phyloP scores from a whole-genome alignment of 108 stramenopile genomes.

The Cyclotella kingstonii region DNA sequence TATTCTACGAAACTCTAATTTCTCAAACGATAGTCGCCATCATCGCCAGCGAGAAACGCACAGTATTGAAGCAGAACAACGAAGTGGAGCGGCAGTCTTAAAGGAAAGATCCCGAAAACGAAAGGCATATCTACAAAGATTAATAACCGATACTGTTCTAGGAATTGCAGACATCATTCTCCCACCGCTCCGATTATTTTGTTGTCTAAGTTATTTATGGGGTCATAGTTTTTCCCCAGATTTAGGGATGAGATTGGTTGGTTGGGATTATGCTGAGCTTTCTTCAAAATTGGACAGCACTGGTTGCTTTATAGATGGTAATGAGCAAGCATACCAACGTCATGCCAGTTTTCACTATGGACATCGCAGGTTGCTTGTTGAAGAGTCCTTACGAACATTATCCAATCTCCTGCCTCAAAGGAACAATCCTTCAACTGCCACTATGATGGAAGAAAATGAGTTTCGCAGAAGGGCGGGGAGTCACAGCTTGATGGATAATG shows the following conservation, averaged over 20 bases:
- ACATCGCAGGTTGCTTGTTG: slow-evolving; percentile 43
- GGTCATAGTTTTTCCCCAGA: slow-evolving; percentile 26
- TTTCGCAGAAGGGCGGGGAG: background rate
- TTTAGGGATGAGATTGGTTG: slow-evolving; percentile 34
- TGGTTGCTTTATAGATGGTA: background rate
- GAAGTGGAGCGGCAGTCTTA: background rate
- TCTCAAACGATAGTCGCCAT: background rate
- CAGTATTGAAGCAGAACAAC: background rate
- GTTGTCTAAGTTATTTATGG: slow-evolving; percentile 41
- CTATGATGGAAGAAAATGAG: background rate
- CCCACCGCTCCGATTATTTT: slow-evolving; percentile 40
- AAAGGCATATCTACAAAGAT: slow-evolving; percentile 10
- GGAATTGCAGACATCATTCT: slow-evolving; percentile 36
- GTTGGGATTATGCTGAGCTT: slow-evolving; percentile 41
- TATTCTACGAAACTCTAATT: background rate
- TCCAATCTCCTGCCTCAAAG: slow-evolving; percentile 30
- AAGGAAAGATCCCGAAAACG: slow-evolving; percentile 23
- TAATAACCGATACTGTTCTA: slow-evolving; percentile 23
- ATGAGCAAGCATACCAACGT: slow-evolving; percentile 21
- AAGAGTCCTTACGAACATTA: slow-evolving; percentile 33
- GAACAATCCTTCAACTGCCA: background rate
- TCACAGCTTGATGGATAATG: background rate
- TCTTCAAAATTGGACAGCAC: background rate
- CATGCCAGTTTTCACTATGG: slow-evolving; percentile 52
- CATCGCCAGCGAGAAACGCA: slow-evolving; percentile 7